phyloP scores from a whole-genome alignment of 1,284 basidiomycete species.

The Trichosporon sp. region DNA sequence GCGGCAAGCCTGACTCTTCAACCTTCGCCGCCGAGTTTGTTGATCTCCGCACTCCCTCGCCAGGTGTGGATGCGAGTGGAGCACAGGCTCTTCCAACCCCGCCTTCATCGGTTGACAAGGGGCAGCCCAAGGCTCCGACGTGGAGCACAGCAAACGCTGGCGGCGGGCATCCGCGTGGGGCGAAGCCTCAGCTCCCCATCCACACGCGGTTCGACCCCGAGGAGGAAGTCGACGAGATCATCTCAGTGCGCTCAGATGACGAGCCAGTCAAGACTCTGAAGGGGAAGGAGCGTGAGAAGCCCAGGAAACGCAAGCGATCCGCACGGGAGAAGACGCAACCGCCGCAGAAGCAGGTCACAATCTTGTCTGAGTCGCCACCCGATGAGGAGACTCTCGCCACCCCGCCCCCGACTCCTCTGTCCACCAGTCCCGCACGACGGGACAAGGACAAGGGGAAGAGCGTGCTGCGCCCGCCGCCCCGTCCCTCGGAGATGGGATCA shows the following conservation, averaged over 20 bases:
- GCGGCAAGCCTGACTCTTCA: constrained; percentile 8
- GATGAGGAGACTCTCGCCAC: background rate
- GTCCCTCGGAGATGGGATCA: background rate
- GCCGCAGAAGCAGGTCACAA: background rate
- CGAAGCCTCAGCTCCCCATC: background rate
- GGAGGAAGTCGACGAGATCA: background rate
- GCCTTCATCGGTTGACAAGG: background rate
- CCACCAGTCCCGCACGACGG: too few relatives aligned
- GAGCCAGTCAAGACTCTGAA: background rate
- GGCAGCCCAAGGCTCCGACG: background rate
- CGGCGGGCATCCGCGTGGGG: background rate
- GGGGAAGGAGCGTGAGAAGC: background rate
- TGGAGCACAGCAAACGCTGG: background rate
- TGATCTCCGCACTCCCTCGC: constrained; percentile 1
- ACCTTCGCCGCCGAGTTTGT: background rate
- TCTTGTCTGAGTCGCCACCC: background rate
- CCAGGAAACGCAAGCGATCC: background rate
- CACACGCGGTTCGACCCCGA: background rate
- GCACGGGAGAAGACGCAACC: background rate
- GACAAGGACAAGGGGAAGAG: background rate
- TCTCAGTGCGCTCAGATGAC: background rate
- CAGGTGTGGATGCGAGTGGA: background rate
- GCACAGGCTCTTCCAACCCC: background rate
- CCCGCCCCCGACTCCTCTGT: background rate
- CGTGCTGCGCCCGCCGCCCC: background rate